Evolutionary conservation across 495 filamentous ascomycete species (phyloP).

Genomic region (Geopyxis carbonaria): DNA sequence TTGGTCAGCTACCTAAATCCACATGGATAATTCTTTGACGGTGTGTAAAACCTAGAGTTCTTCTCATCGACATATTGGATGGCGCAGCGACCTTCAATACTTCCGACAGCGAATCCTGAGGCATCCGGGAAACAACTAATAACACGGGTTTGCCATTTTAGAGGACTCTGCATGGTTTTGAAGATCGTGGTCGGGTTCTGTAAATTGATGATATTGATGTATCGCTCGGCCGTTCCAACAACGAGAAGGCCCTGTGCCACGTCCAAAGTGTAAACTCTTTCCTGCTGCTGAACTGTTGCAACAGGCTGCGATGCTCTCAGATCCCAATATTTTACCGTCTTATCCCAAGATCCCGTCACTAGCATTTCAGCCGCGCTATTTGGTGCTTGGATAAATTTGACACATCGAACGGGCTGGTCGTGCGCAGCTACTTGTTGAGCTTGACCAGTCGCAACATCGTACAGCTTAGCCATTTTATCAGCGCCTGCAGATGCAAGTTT

Average conservation of each 20-base stretch:
- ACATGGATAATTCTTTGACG: neutral
- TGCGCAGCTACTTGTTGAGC: slow-evolving; percentile 54
- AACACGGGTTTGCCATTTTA: slow-evolving; percentile 77
- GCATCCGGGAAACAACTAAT: slow-evolving; percentile 74
- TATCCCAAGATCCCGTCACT: slow-evolving; percentile 88
- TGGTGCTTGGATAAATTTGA: slow-evolving; percentile 53
- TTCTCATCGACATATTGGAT: slow-evolving; percentile 84
- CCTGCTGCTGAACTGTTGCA: slow-evolving; percentile 46
- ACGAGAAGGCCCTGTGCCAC: slow-evolving; percentile 62
- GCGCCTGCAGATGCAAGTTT: slow-evolving; percentile 72
- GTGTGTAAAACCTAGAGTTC: slow-evolving; percentile 44
- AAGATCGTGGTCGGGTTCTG: slow-evolving; percentile 60
- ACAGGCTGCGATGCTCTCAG: slow-evolving; percentile 46
- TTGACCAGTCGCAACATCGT: slow-evolving; percentile 48
- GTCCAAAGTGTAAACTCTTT: slow-evolving; percentile 80
- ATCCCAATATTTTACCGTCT: slow-evolving; percentile 93
- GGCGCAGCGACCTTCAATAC: slow-evolving; percentile 76
- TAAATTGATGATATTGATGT: slow-evolving; percentile 74
- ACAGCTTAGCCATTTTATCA: slow-evolving; percentile 64
- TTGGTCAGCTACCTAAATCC: no score
- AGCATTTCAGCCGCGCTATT: slow-evolving; percentile 44
- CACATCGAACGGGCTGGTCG: slow-evolving; percentile 60
- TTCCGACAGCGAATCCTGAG: slow-evolving; percentile 67
- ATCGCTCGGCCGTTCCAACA: slow-evolving; percentile 69
- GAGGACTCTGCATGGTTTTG: slow-evolving; percentile 65